A percentile compares a stretch with the other conserved stretches of the same genome.
Conservation (phyloP, 2,329 filamentous ascomycete genomes). For the Fusarium denticulatum region DNA sequence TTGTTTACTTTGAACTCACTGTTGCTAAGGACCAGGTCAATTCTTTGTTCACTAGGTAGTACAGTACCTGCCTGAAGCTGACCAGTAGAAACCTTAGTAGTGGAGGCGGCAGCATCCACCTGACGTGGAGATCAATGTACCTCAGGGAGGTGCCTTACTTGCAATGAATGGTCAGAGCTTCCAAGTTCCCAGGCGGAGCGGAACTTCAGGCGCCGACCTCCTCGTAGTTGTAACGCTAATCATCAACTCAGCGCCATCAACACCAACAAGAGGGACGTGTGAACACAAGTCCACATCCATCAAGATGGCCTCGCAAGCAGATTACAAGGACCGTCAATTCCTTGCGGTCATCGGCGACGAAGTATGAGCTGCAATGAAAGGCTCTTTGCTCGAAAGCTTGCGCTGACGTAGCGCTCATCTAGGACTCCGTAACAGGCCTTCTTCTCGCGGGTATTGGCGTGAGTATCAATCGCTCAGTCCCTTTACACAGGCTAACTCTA, state of each 20-base stretch:
- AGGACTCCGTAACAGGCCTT: slow-evolving; percentile 97
- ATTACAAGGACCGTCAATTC: slow-evolving; percentile 89
- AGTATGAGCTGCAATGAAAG: slow-evolving; percentile 58
- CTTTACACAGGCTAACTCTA: background rate
- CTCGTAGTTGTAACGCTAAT: slow-evolving; percentile 5
- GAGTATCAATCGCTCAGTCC: slow-evolving; percentile 44
- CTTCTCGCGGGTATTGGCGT: slow-evolving; percentile 96
- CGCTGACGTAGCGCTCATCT: slow-evolving; percentile 42
- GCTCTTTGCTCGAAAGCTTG: slow-evolving; percentile 8
- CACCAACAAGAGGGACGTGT: slow-evolving; percentile 22
- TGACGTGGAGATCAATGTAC: slow-evolving; percentile 28
- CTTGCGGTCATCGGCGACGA: slow-evolving; percentile 98
- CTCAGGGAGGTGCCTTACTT: background rate
- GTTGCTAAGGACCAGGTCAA: slow-evolving; percentile 32
- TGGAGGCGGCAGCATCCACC: slow-evolving; percentile 15
- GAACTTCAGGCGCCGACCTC: slow-evolving; percentile 40
- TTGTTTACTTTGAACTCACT: slow-evolving; percentile 43
- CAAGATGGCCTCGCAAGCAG: slow-evolving; percentile 62
- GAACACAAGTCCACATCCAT: slow-evolving; percentile 11
- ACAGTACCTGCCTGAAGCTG: slow-evolving; percentile 28
- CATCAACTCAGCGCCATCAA: slow-evolving; percentile 29
- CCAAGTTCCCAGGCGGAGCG: slow-evolving; percentile 28
- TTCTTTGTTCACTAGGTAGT: slow-evolving; percentile 28
- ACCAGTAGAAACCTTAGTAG: slow-evolving; percentile 9
- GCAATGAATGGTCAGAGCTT: slow-evolving; percentile 45